Percentiles rank a stretch among this genome's conserved stretches.
Evolutionary conservation across 371 early-diverging fungal genomes (phyloP).

Genomic region (Saksenaea vasiformis): DNA sequence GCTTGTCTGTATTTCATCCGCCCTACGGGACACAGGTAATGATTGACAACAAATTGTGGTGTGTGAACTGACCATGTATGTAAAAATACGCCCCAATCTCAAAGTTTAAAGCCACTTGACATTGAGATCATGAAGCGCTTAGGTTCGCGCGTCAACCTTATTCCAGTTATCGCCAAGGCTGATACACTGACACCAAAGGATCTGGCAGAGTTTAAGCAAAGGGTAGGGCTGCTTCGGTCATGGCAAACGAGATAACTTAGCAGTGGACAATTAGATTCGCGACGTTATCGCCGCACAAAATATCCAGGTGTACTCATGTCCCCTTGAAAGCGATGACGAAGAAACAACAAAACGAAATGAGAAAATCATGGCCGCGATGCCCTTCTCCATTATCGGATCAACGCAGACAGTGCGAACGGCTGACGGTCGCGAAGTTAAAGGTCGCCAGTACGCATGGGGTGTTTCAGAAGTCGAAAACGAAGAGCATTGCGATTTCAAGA

Average conservation of each 20-base stretch:
- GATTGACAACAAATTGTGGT: slow-evolving; percentile 7
- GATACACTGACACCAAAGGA: slow-evolving; percentile 89
- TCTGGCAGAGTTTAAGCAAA: slow-evolving; percentile 81
- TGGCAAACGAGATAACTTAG: neutral
- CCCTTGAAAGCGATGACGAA: slow-evolving; percentile 91
- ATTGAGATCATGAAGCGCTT: slow-evolving; percentile 89
- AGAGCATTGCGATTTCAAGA: slow-evolving; percentile 90
- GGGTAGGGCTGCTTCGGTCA: slow-evolving; percentile 49
- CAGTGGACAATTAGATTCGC: slow-evolving; percentile 55
- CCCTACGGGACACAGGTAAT: slow-evolving; percentile 88
- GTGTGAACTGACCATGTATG: neutral
- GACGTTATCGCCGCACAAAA: slow-evolving; percentile 79
- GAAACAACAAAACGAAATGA: slow-evolving; percentile 76
- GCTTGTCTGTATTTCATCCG: slow-evolving; percentile 87
- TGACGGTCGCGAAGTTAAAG: slow-evolving; percentile 82
- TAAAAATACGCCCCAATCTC: neutral
- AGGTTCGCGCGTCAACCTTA: slow-evolving; percentile 83
- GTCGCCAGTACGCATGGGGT: slow-evolving; percentile 95
- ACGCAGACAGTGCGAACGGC: slow-evolving; percentile 79
- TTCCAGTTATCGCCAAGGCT: slow-evolving; percentile 94
- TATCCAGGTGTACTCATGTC: slow-evolving; percentile 81
- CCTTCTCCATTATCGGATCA: slow-evolving; percentile 95
- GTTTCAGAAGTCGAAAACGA: slow-evolving; percentile 92
- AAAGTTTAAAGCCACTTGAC: slow-evolving; percentile 76
- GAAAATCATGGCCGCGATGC: slow-evolving; percentile 88